Conservation (phyloP, 2,329 filamentous ascomycete species). For the Aphanocladium album region DNA sequence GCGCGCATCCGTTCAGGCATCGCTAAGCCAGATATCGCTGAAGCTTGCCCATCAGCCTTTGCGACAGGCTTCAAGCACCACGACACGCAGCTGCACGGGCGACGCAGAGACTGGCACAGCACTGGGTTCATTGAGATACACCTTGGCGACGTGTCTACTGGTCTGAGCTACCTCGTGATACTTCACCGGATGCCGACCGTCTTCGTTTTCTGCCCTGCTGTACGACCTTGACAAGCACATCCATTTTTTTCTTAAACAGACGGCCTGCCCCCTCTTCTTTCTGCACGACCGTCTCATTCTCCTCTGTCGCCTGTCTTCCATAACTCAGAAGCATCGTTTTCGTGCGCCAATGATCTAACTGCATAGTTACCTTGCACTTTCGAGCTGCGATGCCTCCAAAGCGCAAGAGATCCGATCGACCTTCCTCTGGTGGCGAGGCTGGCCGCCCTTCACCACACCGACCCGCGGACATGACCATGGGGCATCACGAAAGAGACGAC, state of each 20-base stretch:
- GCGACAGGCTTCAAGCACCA: conserved; percentile 1
- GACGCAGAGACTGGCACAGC: background rate
- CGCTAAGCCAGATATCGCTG: conserved; percentile 4
- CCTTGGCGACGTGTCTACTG: background rate
- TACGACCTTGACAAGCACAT: conserved; percentile 1
- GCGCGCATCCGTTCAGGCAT: conserved; percentile 5
- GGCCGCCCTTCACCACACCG: conserved; percentile 58
- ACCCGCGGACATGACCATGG: conserved; percentile 50
- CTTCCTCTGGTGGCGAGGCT: conserved; percentile 39
- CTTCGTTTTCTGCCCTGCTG: background rate
- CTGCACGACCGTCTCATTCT: background rate
- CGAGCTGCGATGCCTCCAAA: conserved; percentile 49
- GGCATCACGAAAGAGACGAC: conserved; percentile 54
- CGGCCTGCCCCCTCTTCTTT: background rate
- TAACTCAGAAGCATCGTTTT: background rate
- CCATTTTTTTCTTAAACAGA: background rate
- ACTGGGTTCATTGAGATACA: background rate
- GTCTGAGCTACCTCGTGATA: background rate
- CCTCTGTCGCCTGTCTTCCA: background rate
- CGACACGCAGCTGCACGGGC: background rate
- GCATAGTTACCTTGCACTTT: conserved; percentile 13
- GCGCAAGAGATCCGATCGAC: conserved; percentile 53
- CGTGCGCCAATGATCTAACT: conserved; percentile 31
- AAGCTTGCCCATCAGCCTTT: conserved; percentile 5
- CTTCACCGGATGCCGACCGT: background rate